These are phyloP conservation scores for Catharanthus roseus DNA, from an alignment of 257 asterid genomes.

Conservation along the genomic window DNA sequence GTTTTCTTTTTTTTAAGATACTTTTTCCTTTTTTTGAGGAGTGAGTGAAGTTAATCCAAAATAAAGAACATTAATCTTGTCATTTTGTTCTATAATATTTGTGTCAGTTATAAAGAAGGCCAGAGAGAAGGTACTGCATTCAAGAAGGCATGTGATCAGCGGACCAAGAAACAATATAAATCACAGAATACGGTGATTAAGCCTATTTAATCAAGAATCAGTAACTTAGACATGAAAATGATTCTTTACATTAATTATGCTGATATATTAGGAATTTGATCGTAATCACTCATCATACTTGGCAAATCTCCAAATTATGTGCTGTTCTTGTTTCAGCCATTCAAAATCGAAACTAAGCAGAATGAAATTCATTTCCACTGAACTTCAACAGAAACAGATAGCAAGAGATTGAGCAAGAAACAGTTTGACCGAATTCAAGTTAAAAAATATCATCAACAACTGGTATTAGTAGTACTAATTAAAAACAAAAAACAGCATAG, in stretches of 20 bases:
- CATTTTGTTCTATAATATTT: neutral
- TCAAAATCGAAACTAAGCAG: neutral
- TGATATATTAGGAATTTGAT: neutral
- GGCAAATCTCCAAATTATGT: neutral
- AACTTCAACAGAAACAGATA: no score
- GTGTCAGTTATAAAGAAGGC: neutral
- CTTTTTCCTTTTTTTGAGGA: no score
- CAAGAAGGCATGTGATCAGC: slow-evolving; percentile 4
- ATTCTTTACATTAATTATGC: neutral
- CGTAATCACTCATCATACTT: neutral
- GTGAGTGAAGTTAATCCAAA: no score
- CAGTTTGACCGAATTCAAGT: slow-evolving; percentile 1
- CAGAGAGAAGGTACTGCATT: neutral
- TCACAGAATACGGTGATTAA: neutral
- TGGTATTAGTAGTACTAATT: neutral
- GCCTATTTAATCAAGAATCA: neutral
- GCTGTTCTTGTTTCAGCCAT: neutral
- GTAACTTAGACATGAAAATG: slow-evolving; percentile 5
- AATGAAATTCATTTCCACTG: neutral
- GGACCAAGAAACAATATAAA: neutral
- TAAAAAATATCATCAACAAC: neutral
- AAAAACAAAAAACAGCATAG: neutral
- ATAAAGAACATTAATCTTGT: no score
- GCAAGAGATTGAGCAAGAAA: neutral
- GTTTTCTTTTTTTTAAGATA: no score